Percentiles rank a stretch among this genome's conserved stretches.
phyloP scores from a whole-genome alignment of 345 rosid genomes.

The Carallia pectinifolia region DNA sequence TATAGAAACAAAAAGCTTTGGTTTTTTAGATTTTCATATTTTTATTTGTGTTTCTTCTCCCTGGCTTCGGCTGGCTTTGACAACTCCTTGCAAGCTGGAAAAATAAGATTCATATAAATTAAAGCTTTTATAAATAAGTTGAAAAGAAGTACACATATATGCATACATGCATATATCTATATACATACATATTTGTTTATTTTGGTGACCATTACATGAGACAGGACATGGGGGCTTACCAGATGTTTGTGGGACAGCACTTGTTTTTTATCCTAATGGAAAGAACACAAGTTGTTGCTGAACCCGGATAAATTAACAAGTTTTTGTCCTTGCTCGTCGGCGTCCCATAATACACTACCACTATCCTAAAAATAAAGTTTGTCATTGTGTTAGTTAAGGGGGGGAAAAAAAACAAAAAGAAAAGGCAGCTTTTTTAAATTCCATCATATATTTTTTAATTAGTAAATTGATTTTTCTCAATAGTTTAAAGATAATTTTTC shows the following conservation, averaged over 20 bases:
- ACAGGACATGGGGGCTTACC: slow-evolving; percentile 41
- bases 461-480: too few species aligned
- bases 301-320: slow-evolving; percentile 44
- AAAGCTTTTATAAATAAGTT: background rate
- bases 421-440: too few species aligned
- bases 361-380: slow-evolving; percentile 44
- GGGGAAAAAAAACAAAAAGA: too few species aligned
- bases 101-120: background rate
- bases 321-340: slow-evolving; percentile 50
- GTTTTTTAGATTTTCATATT: background rate
- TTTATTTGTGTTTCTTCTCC: slow-evolving; percentile 8
- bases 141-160: background rate
- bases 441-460: too few species aligned
- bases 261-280: slow-evolving; percentile 35
- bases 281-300: slow-evolving; percentile 53
- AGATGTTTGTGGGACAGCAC: slow-evolving; percentile 42
- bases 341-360: slow-evolving; percentile 45
- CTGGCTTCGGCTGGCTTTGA: slow-evolving; percentile 15
- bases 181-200: background rate
- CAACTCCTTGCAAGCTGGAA: slow-evolving; percentile 30
- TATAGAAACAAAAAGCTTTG: background rate
- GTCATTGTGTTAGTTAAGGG: slow-evolving; percentile 10
- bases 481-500: too few species aligned
- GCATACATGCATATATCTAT: background rate
- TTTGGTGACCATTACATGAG: slow-evolving; percentile 2